phyloP scores from a whole-genome alignment of 306 rosid species.

The Styphnolobium japonicum region DNA sequence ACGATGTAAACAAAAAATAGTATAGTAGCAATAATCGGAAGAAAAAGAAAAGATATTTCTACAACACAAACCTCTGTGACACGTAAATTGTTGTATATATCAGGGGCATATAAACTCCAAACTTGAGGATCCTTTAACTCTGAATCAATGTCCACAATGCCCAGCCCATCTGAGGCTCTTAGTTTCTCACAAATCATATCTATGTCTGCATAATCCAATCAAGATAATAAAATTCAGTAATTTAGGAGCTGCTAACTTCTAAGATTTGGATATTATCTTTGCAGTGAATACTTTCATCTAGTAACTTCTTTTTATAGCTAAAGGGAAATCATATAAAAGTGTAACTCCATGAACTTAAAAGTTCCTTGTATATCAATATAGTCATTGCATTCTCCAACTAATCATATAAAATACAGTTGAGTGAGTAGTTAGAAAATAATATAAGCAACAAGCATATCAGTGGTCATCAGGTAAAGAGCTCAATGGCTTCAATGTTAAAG shows the following conservation, averaged over 20 bases:
- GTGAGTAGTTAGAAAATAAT: neutral
- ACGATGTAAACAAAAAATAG: neutral
- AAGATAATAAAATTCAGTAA: constrained; percentile 17
- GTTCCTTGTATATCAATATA: neutral
- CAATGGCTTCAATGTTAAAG: neutral
- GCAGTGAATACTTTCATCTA: neutral
- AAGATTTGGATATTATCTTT: constrained; percentile 6
- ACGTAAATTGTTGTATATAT: constrained; percentile 43
- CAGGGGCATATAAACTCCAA: constrained; percentile 60
- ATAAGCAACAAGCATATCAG: neutral
- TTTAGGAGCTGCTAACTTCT: neutral
- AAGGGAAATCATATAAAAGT: neutral
- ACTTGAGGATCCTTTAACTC: constrained; percentile 46
- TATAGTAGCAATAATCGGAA: neutral
- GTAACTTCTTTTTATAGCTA: neutral
- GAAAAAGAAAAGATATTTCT: neutral
- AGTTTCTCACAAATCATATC: constrained; percentile 38
- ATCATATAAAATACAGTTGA: neutral
- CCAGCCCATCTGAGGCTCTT: constrained; percentile 25
- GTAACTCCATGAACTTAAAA: neutral
- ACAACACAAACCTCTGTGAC: constrained; percentile 59
- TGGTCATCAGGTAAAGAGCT: neutral
- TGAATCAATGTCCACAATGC: constrained; percentile 44
- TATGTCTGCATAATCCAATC: constrained; percentile 47
- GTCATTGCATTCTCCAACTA: neutral